Percentiles rank a stretch among this genome's conserved stretches.
Conservation (phyloP, 306 rosid species). For the Lathyrus sativus region DNA sequence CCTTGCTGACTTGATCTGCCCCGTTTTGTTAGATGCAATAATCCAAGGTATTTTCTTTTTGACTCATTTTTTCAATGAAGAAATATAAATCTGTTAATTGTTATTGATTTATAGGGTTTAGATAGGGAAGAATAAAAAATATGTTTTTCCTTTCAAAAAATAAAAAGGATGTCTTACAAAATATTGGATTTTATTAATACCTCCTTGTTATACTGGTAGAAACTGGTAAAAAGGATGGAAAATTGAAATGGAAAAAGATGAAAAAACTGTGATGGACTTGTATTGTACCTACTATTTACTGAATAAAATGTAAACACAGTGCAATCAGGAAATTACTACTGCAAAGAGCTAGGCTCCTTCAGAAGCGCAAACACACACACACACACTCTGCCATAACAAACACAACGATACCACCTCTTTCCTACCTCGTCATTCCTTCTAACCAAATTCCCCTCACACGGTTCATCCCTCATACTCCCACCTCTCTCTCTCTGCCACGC, state of each 20-base stretch:
- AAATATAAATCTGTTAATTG: background rate
- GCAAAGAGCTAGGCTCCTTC: background rate
- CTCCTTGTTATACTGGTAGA: background rate
- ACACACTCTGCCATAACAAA: background rate
- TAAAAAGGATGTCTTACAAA: conserved; percentile 12
- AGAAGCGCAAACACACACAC: background rate
- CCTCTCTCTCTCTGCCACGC: background rate
- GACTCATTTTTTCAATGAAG: background rate
- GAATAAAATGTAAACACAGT: background rate
- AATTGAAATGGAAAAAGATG: background rate
- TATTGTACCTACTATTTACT: background rate
- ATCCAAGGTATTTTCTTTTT: conserved; percentile 69
- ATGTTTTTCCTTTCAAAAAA: background rate
- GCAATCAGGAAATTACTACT: background rate
- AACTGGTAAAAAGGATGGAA: background rate
- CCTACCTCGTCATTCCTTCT: background rate
- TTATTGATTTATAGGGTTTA: conserved; percentile 9
- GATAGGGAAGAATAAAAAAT: conserved; percentile 13
- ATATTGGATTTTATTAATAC: conserved; percentile 13
- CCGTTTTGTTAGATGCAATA: conserved; percentile 64
- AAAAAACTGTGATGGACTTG: background rate
- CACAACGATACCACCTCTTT: background rate
- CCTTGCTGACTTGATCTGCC: conserved; percentile 65
- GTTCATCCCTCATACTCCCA: background rate
- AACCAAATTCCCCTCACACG: background rate